Percentiles rank a stretch among this genome's conserved stretches.
Evolutionary conservation across 1,284 basidiomycete species (phyloP).

Genomic region (Rhodotorula sp.): DNA sequence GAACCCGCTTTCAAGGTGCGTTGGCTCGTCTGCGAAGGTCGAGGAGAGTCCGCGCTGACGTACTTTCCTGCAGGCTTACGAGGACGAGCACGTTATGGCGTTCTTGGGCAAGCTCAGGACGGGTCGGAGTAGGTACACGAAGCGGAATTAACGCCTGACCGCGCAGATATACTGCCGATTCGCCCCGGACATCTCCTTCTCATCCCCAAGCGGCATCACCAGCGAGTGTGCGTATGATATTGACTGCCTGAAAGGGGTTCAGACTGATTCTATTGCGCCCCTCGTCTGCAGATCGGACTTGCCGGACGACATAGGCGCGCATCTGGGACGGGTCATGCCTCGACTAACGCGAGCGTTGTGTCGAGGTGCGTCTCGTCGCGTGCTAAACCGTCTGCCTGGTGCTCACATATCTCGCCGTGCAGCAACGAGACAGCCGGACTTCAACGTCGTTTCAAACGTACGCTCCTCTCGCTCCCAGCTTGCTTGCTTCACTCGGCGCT

Average conservation of each 20-base stretch:
- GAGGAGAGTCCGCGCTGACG: neutral
- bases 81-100: slow-evolving; percentile 65
- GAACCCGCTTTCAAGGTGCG: slow-evolving; percentile 52
- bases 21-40: too few species aligned
- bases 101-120: slow-evolving; percentile 58
- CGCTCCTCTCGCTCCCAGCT: slow-evolving; percentile 6
- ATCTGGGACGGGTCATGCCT: slow-evolving; percentile 61
- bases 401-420: neutral
- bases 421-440: slow-evolving; percentile 64
- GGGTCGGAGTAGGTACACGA: neutral
- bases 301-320: slow-evolving; percentile 61
- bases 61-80: slow-evolving; percentile 54
- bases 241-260: too few species aligned
- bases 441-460: slow-evolving; percentile 69
- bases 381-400: neutral
- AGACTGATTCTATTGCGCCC: neutral
- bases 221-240: slow-evolving; percentile 56
- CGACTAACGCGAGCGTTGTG: slow-evolving; percentile 64
- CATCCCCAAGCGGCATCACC: slow-evolving; percentile 64
- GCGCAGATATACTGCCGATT: slow-evolving; percentile 66
- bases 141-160: neutral
- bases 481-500: slow-evolving; percentile 16
- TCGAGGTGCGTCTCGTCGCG: slow-evolving; percentile 52
- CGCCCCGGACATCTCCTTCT: slow-evolving; percentile 66
- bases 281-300: slow-evolving; percentile 54